These are phyloP conservation scores for Penicillium macrosclerotiorum DNA, from an alignment of 495 filamentous ascomycete species.

Conservation along the genomic window DNA sequence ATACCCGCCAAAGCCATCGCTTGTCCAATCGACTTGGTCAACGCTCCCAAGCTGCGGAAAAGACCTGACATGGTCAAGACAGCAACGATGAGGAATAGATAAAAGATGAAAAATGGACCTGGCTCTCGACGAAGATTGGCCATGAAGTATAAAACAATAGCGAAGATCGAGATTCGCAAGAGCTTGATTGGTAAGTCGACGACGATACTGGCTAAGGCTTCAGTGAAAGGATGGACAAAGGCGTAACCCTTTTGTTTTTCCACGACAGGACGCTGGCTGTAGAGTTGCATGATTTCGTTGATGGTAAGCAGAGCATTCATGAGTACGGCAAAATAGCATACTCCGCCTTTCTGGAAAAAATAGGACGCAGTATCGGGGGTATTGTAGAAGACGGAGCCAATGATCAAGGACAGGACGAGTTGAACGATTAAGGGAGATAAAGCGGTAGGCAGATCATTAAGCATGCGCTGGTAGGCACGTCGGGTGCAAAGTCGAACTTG, in stretches of 20 bases:
- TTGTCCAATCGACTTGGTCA: constrained; percentile 36
- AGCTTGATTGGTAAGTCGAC: constrained; percentile 55
- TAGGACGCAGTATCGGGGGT: constrained; percentile 20
- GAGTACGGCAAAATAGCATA: constrained; percentile 85
- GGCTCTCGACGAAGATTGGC: constrained; percentile 42
- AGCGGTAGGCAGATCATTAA: constrained; percentile 68
- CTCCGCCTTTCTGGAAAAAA: constrained; percentile 54
- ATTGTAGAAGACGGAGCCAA: constrained; percentile 80
- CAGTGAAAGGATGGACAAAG: constrained; percentile 59
- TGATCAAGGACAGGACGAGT: constrained; percentile 69
- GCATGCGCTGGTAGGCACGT: constrained; percentile 51
- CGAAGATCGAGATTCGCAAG: constrained; percentile 43
- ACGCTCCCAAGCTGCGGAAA: constrained; percentile 42
- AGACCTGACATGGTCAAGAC: constrained; percentile 52
- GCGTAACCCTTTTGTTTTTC: constrained; percentile 60
- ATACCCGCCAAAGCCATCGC: constrained; percentile 44
- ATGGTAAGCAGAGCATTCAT: constrained; percentile 48
- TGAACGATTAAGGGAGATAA: constrained; percentile 70
- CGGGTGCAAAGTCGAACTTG: constrained; percentile 44
- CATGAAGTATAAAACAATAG: constrained; percentile 55
- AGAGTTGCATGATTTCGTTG: constrained; percentile 57
- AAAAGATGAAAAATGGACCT: constrained; percentile 57
- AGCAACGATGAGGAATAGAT: constrained; percentile 44
- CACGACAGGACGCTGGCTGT: constrained; percentile 56
- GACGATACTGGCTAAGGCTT: constrained; percentile 53